phyloP scores from a whole-genome alignment of 2,329 filamentous ascomycete genomes.

The Alternaria triticimaculans region DNA sequence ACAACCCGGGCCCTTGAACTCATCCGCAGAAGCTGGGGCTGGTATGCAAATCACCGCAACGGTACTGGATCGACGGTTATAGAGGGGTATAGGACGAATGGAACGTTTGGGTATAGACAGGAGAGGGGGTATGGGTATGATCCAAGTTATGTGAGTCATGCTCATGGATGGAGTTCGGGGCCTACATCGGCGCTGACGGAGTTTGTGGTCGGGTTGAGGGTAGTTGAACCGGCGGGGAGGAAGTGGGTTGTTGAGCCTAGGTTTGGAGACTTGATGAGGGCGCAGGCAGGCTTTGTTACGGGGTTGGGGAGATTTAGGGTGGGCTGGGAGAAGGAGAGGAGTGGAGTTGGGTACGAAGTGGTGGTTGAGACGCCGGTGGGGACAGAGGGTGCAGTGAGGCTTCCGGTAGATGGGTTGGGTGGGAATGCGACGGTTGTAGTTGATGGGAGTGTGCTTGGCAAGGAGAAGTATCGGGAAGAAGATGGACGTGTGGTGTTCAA shows the following conservation, averaged over 20 bases:
- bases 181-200: conserved; percentile 19
- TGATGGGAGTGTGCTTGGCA: background rate
- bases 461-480: background rate
- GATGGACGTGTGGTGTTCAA: background rate
- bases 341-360: background rate
- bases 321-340: background rate
- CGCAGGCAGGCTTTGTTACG: conserved; percentile 25
- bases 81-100: conserved; percentile 49
- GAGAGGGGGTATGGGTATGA: conserved; percentile 43
- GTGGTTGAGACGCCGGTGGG: background rate
- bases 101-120: conserved; percentile 45
- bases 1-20: conserved; percentile 37
- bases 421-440: background rate
- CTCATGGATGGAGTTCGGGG: conserved; percentile 47
- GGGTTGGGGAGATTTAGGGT: conserved; percentile 20
- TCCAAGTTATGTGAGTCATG: conserved; percentile 42
- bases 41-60: conserved; percentile 33
- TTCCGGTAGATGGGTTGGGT: background rate
- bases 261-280: conserved; percentile 22
- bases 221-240: conserved; percentile 12
- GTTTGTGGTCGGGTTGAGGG: conserved; percentile 14
- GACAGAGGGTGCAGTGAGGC: background rate
- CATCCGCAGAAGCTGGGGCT: conserved; percentile 38
- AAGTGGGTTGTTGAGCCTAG: conserved; percentile 38
- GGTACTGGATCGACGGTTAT: conserved; percentile 49